Evolutionary conservation across 179 eudicot species (phyloP).

Genomic region (Dionaea muscipula): DNA sequence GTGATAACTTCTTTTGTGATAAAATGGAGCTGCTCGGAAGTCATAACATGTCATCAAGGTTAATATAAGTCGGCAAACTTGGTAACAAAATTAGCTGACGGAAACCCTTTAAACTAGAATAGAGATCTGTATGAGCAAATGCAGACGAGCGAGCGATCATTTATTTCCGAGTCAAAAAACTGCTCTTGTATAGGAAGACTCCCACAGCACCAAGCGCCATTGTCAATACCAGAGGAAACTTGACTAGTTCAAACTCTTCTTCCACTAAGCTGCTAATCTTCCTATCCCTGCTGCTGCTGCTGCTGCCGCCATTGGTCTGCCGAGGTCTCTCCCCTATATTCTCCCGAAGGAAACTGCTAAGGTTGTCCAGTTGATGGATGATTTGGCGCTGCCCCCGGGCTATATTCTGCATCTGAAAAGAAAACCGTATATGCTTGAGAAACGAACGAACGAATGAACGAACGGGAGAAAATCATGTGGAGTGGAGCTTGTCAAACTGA

Average conservation of each 20-base stretch:
- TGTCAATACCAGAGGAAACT: constrained; percentile 27
- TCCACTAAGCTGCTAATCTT: constrained; percentile 9
- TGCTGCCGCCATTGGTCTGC: constrained; percentile 20
- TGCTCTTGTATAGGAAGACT: constrained; percentile 41
- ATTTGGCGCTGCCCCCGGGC: constrained; percentile 71
- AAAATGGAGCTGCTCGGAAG: too few species aligned
- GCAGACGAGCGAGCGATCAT: too few species aligned
- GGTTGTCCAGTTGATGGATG: constrained; percentile 69
- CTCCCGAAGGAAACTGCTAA: constrained; percentile 50
- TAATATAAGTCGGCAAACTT: too few species aligned
- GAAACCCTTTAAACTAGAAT: too few species aligned
- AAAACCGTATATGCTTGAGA: not conserved
- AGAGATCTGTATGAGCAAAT: too few species aligned
- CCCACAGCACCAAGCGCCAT: constrained; percentile 67
- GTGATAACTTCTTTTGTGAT: too few species aligned
- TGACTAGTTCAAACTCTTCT: constrained; percentile 20
- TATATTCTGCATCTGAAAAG: constrained; percentile 39
- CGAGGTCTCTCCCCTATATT: constrained; percentile 32
- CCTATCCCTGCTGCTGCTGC: constrained; percentile 17
- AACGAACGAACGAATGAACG: not conserved
- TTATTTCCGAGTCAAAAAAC: constrained; percentile 44
- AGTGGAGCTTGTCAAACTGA: not conserved
- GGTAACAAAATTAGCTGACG: too few species aligned
- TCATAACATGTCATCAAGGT: too few species aligned
- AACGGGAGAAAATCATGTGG: not conserved